Percentiles rank a stretch among this genome's conserved stretches.
phyloP scores from a whole-genome alignment of 2,329 filamentous ascomycete genomes.

The Clonostachys chloroleuca region DNA sequence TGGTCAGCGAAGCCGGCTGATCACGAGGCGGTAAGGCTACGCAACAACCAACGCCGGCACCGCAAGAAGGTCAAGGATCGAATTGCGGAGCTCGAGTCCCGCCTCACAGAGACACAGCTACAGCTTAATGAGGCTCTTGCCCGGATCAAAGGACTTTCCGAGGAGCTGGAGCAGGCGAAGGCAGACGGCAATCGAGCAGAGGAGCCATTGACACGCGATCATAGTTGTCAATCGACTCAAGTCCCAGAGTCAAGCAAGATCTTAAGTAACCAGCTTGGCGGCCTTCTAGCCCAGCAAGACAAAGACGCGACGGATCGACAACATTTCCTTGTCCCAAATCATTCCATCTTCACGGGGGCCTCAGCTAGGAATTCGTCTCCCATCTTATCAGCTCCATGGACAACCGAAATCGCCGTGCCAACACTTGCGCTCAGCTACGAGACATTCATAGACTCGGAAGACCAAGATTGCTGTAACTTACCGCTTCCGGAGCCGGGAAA shows the following conservation, averaged over 20 bases:
- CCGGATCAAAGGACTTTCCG: constrained; percentile 3
- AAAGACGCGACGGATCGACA: no score
- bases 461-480: constrained; percentile 1
- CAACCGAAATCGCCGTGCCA: background rate
- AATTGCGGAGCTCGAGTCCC: constrained; percentile 19
- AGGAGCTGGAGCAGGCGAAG: background rate
- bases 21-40: constrained; percentile 29
- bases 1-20: constrained; percentile 19
- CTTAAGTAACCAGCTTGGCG: no score
- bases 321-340: no score
- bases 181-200: background rate
- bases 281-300: no score
- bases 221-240: no score
- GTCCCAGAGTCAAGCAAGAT: no score
- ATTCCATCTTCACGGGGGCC: no score
- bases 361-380: no score
- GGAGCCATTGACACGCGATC: no score
- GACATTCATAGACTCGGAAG: background rate
- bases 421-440: background rate
- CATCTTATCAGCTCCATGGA: no score
- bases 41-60: constrained; percentile 48
- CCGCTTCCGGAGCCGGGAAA: constrained; percentile 7
- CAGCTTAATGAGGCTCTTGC: no score
- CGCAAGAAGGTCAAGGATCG: constrained; percentile 34
- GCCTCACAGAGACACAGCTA: constrained; percentile 13